Percentiles rank a stretch among this genome's conserved stretches.
Conservation (phyloP, 257 asterid species). For the Paulownia fortunei region DNA sequence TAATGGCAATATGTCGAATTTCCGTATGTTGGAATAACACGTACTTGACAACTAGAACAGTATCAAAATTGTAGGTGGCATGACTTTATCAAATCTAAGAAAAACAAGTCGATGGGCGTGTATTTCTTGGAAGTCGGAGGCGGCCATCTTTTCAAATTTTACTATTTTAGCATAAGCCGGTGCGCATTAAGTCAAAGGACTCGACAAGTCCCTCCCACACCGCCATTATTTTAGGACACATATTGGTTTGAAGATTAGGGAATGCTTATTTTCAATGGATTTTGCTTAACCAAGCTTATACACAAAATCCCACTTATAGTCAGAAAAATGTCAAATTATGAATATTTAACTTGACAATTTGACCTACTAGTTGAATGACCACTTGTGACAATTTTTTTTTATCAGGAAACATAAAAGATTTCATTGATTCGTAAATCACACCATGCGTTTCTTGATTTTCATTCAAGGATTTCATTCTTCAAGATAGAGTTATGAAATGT, state of each 20-base stretch:
- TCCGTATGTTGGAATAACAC: not conserved
- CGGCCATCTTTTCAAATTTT: not conserved
- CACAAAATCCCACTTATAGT: not conserved
- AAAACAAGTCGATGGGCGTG: not conserved
- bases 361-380: not conserved
- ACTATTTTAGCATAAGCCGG: not conserved
- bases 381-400: not conserved
- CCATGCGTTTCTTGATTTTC: not conserved
- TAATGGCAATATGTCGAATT: not conserved
- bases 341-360: not conserved
- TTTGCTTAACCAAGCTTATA: not conserved
- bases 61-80: not conserved
- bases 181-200: not conserved
- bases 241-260: not conserved
- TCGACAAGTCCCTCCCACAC: constrained; percentile 8
- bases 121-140: constrained; percentile 15
- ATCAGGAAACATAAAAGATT: not conserved
- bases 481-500: too few relatives aligned
- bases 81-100: not conserved
- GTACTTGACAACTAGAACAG: not conserved
- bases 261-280: not conserved
- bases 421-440: not conserved
- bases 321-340: not conserved
- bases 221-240: constrained; percentile 2
- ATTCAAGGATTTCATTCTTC: too few relatives aligned